Evolutionary conservation across 257 asterid genomes (phyloP).

Genomic region (Paulownia fortunei): DNA sequence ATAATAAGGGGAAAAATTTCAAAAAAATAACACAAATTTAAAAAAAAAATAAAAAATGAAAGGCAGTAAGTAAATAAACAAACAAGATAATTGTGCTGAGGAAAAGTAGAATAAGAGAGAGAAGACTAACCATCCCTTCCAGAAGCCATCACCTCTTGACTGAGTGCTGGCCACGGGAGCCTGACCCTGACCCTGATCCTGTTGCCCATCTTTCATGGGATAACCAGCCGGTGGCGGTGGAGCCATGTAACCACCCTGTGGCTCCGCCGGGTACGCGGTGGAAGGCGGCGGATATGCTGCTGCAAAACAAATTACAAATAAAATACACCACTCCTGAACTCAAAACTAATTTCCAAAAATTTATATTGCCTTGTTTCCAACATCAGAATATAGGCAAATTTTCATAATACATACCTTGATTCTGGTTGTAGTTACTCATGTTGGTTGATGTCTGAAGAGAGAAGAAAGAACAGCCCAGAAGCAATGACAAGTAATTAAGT

Average conservation of each 20-base stretch:
- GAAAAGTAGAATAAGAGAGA: background rate
- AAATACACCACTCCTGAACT: background rate
- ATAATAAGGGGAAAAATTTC: too few species aligned
- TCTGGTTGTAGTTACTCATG: slow-evolving; percentile 43
- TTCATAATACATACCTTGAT: slow-evolving; percentile 31
- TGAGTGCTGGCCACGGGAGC: slow-evolving; percentile 38
- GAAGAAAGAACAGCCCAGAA: background rate
- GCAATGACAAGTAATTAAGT: background rate
- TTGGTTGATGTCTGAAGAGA: slow-evolving; percentile 23
- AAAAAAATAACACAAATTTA: too few species aligned
- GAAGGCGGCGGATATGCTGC: slow-evolving; percentile 45
- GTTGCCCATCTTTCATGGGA: slow-evolving; percentile 48
- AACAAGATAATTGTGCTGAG: too few species aligned
- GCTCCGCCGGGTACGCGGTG: slow-evolving; percentile 43
- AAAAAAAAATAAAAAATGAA: background rate
- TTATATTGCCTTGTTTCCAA: too few species aligned
- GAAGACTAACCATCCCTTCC: slow-evolving; percentile 61
- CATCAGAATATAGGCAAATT: too few species aligned
- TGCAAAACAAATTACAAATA: background rate
- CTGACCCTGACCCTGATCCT: slow-evolving; percentile 27
- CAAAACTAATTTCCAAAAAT: background rate
- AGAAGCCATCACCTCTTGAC: slow-evolving; percentile 65
- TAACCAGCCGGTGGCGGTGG: slow-evolving; percentile 58
- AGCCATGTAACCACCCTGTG: slow-evolving; percentile 41
- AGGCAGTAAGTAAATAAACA: too few species aligned